A percentile compares a stretch with the other conserved stretches of the same genome.
Conservation (phyloP, 768 basidiomycete species). For the Tricholoma sp. region DNA sequence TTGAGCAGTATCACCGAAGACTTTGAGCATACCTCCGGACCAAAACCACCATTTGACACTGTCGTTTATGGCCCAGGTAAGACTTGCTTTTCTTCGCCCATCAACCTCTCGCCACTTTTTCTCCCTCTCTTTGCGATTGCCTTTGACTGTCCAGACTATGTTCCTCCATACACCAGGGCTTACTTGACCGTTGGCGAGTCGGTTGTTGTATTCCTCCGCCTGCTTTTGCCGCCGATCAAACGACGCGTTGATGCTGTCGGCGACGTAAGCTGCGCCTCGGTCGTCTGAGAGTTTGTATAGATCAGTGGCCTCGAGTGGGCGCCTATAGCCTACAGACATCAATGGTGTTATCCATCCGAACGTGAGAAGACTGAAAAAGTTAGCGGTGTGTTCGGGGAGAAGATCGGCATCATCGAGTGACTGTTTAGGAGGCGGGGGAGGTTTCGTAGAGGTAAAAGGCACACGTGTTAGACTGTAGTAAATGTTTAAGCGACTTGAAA, state of each 20-base stretch:
- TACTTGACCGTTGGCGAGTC: conserved; percentile 61
- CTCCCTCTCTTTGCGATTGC: conserved; percentile 50
- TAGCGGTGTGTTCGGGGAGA: conserved; percentile 65
- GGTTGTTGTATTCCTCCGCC: conserved; percentile 68
- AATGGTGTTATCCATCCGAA: conserved; percentile 77
- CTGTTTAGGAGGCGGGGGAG: conserved; percentile 38
- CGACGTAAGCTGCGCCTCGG: conserved; percentile 55
- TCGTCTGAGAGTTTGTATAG: conserved; percentile 72
- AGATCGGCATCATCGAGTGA: conserved; percentile 56
- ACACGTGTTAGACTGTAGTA: conserved; percentile 25
- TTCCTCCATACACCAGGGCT: conserved; percentile 46
- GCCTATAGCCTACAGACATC: conserved; percentile 68
- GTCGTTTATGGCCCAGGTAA: conserved; percentile 69
- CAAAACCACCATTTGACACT: conserved; percentile 77
- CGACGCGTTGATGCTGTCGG: conserved; percentile 56
- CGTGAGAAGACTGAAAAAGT: conserved; percentile 52
- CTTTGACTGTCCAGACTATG: conserved; percentile 57
- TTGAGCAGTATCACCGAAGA: conserved; percentile 67
- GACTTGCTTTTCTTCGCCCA: conserved; percentile 60
- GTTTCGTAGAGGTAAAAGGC: conserved; percentile 34
- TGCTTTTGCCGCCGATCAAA: conserved; percentile 53
- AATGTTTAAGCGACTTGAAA: background rate
- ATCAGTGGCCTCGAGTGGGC: conserved; percentile 77
- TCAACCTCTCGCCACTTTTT: conserved; percentile 58
- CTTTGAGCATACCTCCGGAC: conserved; percentile 55